These are phyloP conservation scores for Spirogloea muscicola DNA, from an alignment of 139 green algal species.

Conservation along the genomic window DNA sequence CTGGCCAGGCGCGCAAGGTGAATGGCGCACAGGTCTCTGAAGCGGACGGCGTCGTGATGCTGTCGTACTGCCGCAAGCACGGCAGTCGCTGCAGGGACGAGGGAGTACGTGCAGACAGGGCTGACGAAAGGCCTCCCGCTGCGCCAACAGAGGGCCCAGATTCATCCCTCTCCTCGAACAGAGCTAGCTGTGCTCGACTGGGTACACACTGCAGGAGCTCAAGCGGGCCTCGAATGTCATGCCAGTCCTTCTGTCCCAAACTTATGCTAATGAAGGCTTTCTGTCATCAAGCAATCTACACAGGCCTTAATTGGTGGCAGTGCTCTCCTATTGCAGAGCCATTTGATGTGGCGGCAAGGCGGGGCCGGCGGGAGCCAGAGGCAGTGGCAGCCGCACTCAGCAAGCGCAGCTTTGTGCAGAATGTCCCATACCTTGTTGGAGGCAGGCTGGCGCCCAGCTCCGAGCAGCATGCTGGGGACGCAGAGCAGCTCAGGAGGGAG, in stretches of 20 bases:
- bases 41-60: too few relatives aligned
- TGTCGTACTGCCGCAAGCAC: background rate
- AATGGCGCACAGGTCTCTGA: too few relatives aligned
- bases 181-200: too few relatives aligned
- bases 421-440: conserved; percentile 33
- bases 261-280: too few relatives aligned
- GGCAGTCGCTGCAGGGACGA: background rate
- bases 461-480: too few relatives aligned
- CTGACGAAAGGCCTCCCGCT: background rate
- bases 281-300: too few relatives aligned
- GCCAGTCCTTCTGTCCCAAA: too few relatives aligned
- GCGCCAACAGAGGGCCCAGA: too few relatives aligned
- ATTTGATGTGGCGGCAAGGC: conserved; percentile 13
- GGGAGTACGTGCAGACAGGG: background rate
- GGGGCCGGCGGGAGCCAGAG: conserved; percentile 25
- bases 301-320: too few relatives aligned
- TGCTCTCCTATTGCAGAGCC: conserved; percentile 33
- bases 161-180: too few relatives aligned
- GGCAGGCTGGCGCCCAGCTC: background rate
- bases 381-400: conserved; percentile 22
- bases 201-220: background rate
- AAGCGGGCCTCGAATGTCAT: too few relatives aligned
- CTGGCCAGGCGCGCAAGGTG: too few relatives aligned
- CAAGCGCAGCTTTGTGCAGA: conserved; percentile 40
- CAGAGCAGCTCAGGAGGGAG: conserved; percentile 1